Percentiles rank a stretch among this genome's conserved stretches.
Conservation (phyloP, 2,329 filamentous ascomycete species). For the Colletotrichum cordylinicola region DNA sequence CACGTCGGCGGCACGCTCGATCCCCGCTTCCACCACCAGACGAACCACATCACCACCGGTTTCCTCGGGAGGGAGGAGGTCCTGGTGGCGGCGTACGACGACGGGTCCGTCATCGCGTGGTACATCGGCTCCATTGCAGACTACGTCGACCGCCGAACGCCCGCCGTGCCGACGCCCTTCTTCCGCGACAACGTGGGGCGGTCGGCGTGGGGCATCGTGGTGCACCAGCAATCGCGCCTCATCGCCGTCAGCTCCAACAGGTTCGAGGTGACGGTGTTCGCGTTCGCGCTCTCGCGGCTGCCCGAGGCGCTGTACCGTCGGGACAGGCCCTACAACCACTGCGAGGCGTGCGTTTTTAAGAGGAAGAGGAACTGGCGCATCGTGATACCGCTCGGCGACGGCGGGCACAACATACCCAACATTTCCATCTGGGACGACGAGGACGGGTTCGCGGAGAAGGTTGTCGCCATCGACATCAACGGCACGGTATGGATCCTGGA, state of each 20-base stretch:
- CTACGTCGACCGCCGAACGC: conserved; percentile 39
- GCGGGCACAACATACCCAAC: conserved; percentile 56
- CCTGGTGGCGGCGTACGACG: conserved; percentile 71
- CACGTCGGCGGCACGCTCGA: conserved; percentile 60
- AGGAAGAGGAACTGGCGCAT: conserved; percentile 58
- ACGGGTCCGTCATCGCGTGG: conserved; percentile 77
- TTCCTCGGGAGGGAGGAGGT: conserved; percentile 75
- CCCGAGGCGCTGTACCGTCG: conserved; percentile 23
- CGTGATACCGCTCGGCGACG: conserved; percentile 43
- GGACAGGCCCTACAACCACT: conserved; percentile 23
- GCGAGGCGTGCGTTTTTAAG: conserved; percentile 40
- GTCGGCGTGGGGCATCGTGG: conserved; percentile 88
- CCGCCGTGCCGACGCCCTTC: conserved; percentile 52
- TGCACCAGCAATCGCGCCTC: conserved; percentile 81
- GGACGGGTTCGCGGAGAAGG: conserved; percentile 52
- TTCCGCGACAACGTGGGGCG: conserved; percentile 77
- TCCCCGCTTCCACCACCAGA: conserved; percentile 56
- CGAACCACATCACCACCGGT: conserved; percentile 74
- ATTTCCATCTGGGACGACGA: conserved; percentile 55
- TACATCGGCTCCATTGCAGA: conserved; percentile 61
- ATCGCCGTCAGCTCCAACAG: conserved; percentile 87
- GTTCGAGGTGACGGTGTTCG: conserved; percentile 58
- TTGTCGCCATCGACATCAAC: conserved; percentile 57
- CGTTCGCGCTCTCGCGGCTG: conserved; percentile 42
- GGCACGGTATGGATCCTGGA: conserved; percentile 55